A percentile compares a stretch with the other conserved stretches of the same genome.
phyloP scores from a whole-genome alignment of 495 filamentous ascomycete species.

The Aspergillus baeticus region DNA sequence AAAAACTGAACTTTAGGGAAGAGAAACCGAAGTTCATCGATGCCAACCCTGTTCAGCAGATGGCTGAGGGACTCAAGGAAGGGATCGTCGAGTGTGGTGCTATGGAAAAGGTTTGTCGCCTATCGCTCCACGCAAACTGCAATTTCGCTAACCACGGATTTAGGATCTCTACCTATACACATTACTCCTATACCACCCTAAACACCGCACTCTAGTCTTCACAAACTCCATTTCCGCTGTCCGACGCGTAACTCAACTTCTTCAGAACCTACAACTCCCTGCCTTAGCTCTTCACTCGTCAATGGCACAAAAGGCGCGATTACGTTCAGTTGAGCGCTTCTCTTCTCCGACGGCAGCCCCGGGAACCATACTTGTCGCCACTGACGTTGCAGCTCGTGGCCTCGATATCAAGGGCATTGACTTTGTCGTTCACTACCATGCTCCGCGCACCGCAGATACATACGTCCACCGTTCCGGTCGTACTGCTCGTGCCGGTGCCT shows the following conservation, averaged over 20 bases:
- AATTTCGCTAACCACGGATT: background rate
- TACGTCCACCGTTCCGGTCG: conserved; percentile 96
- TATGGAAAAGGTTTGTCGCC: conserved; percentile 72
- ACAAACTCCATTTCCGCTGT: conserved; percentile 94
- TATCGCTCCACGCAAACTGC: no score
- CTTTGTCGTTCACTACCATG: conserved; percentile 90
- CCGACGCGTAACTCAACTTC: conserved; percentile 78
- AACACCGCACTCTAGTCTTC: conserved; percentile 79
- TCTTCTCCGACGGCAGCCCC: conserved; percentile 57
- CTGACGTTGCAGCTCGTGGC: conserved; percentile 94
- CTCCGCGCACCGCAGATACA: conserved; percentile 84
- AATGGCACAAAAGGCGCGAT: conserved; percentile 95
- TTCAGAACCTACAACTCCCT: conserved; percentile 78
- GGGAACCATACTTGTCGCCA: conserved; percentile 80
- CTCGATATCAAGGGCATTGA: conserved; percentile 90
- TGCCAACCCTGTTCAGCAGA: conserved; percentile 80
- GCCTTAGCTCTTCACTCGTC: conserved; percentile 82
- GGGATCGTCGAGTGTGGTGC: conserved; percentile 88
- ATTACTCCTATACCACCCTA: conserved; percentile 77
- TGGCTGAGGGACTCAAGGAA: conserved; percentile 83
- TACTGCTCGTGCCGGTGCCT: conserved; percentile 78
- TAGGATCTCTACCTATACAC: conserved; percentile 92
- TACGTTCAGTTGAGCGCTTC: conserved; percentile 90
- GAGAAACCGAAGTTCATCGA: conserved; percentile 88
- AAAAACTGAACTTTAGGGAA: conserved; percentile 83